Conservation (phyloP, 768 basidiomycete species). For the Punctularia strigosozonata region DNA sequence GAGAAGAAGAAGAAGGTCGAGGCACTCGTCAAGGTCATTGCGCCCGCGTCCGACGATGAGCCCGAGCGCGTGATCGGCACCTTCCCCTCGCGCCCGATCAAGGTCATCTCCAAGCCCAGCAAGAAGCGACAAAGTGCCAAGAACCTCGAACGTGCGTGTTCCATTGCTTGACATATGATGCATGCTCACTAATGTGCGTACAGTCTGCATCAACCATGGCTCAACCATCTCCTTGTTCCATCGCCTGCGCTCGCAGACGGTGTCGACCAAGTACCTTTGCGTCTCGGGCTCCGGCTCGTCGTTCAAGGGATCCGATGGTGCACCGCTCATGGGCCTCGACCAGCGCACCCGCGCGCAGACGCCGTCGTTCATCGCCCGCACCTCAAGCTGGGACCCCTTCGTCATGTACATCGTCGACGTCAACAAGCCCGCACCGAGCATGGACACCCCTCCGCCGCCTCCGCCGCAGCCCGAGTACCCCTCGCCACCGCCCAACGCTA, state of each 20-base stretch:
- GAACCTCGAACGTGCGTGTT: slow-evolving; percentile 74
- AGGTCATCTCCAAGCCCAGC: slow-evolving; percentile 96
- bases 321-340: slow-evolving; percentile 71
- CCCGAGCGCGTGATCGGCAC: slow-evolving; percentile 76
- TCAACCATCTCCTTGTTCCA: slow-evolving; percentile 94
- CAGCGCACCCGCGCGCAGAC: slow-evolving; percentile 58
- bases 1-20: slow-evolving; percentile 95
- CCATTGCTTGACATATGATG: background rate
- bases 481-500: slow-evolving; percentile 83
- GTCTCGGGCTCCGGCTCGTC: slow-evolving; percentile 89
- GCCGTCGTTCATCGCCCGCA: slow-evolving; percentile 82
- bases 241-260: slow-evolving; percentile 88
- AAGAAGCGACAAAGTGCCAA: slow-evolving; percentile 94
- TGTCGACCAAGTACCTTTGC: slow-evolving; percentile 91
- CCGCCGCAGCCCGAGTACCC: slow-evolving; percentile 86
- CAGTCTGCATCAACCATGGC: slow-evolving; percentile 93
- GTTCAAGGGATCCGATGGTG: slow-evolving; percentile 89
- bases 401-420: slow-evolving; percentile 97
- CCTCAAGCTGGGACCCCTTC: slow-evolving; percentile 90
- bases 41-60: slow-evolving; percentile 74
- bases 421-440: slow-evolving; percentile 66
- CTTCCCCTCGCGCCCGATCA: slow-evolving; percentile 92
- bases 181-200: background rate
- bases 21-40: slow-evolving; percentile 82
- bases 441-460: slow-evolving; percentile 68